phyloP scores from a whole-genome alignment of 2,329 filamentous ascomycete species.

The Cercospora janseana region DNA sequence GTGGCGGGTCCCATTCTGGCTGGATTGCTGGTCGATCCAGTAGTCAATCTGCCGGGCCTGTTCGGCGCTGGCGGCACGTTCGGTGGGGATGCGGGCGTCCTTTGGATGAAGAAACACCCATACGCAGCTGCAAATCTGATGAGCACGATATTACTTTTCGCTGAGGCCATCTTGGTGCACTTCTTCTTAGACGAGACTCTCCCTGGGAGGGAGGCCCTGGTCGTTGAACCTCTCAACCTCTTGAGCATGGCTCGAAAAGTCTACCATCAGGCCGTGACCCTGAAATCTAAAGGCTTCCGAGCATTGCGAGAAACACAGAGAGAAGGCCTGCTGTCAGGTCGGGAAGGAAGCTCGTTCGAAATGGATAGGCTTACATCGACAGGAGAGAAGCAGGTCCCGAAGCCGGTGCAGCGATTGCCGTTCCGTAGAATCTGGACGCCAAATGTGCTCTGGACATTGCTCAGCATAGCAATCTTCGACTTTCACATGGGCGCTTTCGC shows the following conservation, averaged over 20 bases:
- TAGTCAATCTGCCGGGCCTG: conserved; percentile 53
- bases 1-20: conserved; percentile 54
- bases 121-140: conserved; percentile 64
- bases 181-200: conserved; percentile 59
- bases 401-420: conserved; percentile 45
- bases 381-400: conserved; percentile 32
- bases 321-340: conserved; percentile 35
- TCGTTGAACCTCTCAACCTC: conserved; percentile 30
- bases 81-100: conserved; percentile 53
- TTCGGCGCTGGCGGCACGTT: conserved; percentile 59
- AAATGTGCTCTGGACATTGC: conserved; percentile 57
- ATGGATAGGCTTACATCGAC: conserved; percentile 39
- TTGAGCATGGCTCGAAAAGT: conserved; percentile 23
- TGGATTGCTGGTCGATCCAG: conserved; percentile 62
- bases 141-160: conserved; percentile 56
- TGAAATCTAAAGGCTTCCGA: conserved; percentile 34
- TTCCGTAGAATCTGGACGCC: conserved; percentile 54
- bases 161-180: conserved; percentile 55
- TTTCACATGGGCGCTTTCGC: conserved; percentile 76
- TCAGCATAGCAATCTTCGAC: conserved; percentile 67
- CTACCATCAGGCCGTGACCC: conserved; percentile 23
- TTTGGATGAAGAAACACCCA: conserved; percentile 62
- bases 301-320: conserved; percentile 30
- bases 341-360: conserved; percentile 35
- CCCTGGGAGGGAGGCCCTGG: conserved; percentile 33